Percentiles rank a stretch among this genome's conserved stretches.
phyloP scores from a whole-genome alignment of 352 stramenopile genomes.

The Pythium chondricola region DNA sequence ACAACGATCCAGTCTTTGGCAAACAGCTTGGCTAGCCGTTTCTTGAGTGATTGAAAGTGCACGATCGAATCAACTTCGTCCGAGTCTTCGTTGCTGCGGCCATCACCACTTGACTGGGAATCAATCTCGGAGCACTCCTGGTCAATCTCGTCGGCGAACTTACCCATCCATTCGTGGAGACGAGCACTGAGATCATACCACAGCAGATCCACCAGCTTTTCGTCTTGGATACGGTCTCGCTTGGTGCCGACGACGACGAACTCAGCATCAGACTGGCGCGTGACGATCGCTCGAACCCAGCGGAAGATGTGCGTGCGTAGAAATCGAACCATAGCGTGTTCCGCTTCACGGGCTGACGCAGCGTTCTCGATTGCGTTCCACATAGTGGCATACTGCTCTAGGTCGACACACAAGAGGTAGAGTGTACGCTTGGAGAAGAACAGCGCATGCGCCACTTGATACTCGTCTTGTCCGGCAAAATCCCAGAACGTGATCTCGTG shows the following conservation, averaged over 20 bases:
- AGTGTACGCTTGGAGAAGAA: conserved; percentile 19
- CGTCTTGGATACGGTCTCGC: conserved; percentile 11
- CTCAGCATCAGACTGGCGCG: conserved; percentile 15
- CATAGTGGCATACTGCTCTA: conserved; percentile 1
- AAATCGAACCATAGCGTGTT: conserved; percentile 10
- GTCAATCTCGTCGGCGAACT: conserved; percentile 7
- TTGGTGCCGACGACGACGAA: conserved; percentile 20
- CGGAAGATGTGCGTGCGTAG: conserved; percentile 9
- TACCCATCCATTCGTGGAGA: conserved; percentile 4
- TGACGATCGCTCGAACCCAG: conserved; percentile 14
- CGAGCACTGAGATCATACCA: conserved; percentile 5
- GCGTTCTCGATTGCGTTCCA: background rate
- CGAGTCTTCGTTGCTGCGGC: background rate
- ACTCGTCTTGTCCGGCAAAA: conserved; percentile 5
- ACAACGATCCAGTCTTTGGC: conserved; percentile 6
- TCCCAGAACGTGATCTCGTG: conserved; percentile 5
- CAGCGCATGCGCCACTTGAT: conserved; percentile 11
- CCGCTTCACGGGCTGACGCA: background rate
- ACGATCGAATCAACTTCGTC: background rate
- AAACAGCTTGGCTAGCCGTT: conserved; percentile 1
- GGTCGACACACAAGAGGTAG: conserved; percentile 13
- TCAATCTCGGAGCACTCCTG: conserved; percentile 1
- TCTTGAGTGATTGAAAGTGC: conserved; percentile 5
- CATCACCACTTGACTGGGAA: background rate
- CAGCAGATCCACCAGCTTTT: background rate